Base-by-base conservation (phyloP, 78 protist species). In the Dictyostelium capitatum region DNA sequence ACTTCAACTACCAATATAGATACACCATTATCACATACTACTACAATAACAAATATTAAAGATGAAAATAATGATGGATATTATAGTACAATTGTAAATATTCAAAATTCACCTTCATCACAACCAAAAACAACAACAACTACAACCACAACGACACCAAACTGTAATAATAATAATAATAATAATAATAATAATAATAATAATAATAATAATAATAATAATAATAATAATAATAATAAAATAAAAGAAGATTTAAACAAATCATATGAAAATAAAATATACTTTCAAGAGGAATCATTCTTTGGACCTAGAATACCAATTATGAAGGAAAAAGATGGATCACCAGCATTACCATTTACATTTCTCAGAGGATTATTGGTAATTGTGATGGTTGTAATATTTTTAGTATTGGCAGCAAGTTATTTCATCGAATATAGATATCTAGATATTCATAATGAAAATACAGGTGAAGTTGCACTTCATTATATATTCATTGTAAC, bases 351-450 rank as follows among this genome's bases (percentile, higher is more conserved):
- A 50, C 93, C 92, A 12, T 77, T 87, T 32, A 87, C 93, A 46
- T 70, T 70, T 54, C 56, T 47, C 2, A 25, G 84, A 19, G 83
- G 83, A 12, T 46, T 77, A 46, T 37, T 23, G n/a, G 93, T 87
- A 2, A 80, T 87, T 0, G 30, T 87, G 10, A 12, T 74, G 53
- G 93, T 87, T 2, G 80, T 78, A 9, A 23, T 87, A 50, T 87
- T 43, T 23, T 47, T 87, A 25, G n/a, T 87, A 41, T 14, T 87
- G 15, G 48, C 82, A 48, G 65, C 84, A 1, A n/a, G 37, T 2
- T 87, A 51, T 78, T 78, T 77, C 19, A 59, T 87, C 6, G 78
- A 65, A 30, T 87, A 77, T 65, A 32, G 93, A 6, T 87, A 77
- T 32, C 10, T 77, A 20, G 56, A 47, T 32, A 43, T 46, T 17